Evolutionary conservation across 2,329 filamentous ascomycete genomes (phyloP), one percentile per base, ranked within the genome.

Genomic region (Fusarium nurragi): DNA sequence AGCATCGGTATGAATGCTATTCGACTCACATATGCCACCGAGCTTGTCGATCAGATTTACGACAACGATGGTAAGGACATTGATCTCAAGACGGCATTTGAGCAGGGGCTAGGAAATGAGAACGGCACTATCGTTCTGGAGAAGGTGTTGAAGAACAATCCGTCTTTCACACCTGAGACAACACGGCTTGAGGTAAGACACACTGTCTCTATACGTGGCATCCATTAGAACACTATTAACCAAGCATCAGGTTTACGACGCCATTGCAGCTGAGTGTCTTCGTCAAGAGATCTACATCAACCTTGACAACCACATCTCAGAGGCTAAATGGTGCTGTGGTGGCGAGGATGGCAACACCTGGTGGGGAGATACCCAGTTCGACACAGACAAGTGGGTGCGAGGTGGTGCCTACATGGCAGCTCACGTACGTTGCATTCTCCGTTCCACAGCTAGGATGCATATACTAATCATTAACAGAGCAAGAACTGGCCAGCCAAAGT

Each of bases 1-100:
- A 81, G 81, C 57, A 70, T 88, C 1, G 86, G 86, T 16, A 85
- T 90, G 79, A 90, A 90, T 68, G 82, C 84, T 2, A 83, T 89
- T 23, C 85, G 87, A 3, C 75, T 90, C 38, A 88, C 86, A 0
- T 90, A 83, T 52, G 86, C 87, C 4, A 89, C 85, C 55, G 82
- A 90, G 70, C 85, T 89, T 83, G 77, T 90, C 48, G 87, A 89
- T 64, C 79, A 86, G 69, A 85, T 85, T 59, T 81, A 83, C 39
- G 77, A 74, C 52, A 83, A 83, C 52, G 76, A 76, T n/a, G 81
- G 79, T 10, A 56, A 75, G 22, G 84, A 86, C 37, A 73, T 83
- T 2, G 75, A 79, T 4, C 68, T 86, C 12, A 68, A 78, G 53
- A 77, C 75, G 6, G 81, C 83, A 0, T 83, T 86, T 19, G 62